Evolutionary conservation across 176 grass and related monocot genomes (phyloP), one percentile per base, ranked within the genome.

Genomic region (Hsuehochloa calcarea): DNA sequence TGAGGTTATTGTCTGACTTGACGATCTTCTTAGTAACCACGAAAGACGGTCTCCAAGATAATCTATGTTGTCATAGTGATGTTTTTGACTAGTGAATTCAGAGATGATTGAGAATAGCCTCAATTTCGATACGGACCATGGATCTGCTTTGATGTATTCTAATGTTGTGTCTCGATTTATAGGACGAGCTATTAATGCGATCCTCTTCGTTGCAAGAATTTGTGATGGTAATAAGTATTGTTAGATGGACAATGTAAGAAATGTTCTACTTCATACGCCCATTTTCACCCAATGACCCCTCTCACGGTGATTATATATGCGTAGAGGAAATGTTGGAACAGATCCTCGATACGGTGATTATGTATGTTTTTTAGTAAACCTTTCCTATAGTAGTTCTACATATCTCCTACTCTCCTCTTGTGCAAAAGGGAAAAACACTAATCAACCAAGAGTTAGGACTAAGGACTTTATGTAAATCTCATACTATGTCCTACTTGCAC

Each of bases 81-180:
- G n/a, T 80, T 83, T n/a, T 49, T 67, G 17, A 22, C 5, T 17
- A 20, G 34, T 54, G 71, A 76, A 47, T 76, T 84, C 41, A n/a
- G 58, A 40, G 46, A 56, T 63, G 40, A 31, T 75, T 89, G 47
- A 55, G 45, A 71, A 44, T 89, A 85, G 23, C 14, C 58, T 72
- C 37, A 7, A 29, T 38, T 75, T 77, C 55, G 71, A 44, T 83
- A 84, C 75, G 20, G 58, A 34, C n/a, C 60, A 17, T 66, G 79
- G 25, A 73, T 79, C 20, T 58, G 13, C n/a, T 72, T 84, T 65
- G 44, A 25, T 79, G 47, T 74, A 35, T 87, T 35, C 46, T 25
- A 41, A 54, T 68, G 69, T 26, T 76, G 14, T 46, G 74, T 68
- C 56, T 78, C 3, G 20, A 25, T 78, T 72, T 79, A n/a, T 74